Conservation (phyloP, 2,329 filamentous ascomycete genomes). For the Neophaeococcomyces aloes region DNA sequence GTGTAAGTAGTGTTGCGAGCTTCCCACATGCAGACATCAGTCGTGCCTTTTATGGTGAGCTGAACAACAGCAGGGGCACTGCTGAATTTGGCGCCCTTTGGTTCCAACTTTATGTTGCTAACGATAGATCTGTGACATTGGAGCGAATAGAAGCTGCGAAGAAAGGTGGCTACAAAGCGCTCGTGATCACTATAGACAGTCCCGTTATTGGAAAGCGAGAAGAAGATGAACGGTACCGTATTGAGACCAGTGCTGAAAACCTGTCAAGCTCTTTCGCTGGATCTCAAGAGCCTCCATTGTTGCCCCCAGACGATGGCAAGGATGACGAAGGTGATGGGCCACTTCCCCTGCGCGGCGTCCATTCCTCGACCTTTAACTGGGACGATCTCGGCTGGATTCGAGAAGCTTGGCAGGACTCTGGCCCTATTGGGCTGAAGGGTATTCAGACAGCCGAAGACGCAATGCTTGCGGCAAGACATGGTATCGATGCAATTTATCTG, state of each 20-base stretch:
- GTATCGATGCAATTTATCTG: slow-evolving; percentile 44
- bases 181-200: slow-evolving; percentile 22
- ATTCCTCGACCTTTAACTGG: slow-evolving; percentile 45
- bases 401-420: slow-evolving; percentile 33
- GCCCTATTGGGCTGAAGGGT: slow-evolving; percentile 47
- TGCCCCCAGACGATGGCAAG: slow-evolving; percentile 29
- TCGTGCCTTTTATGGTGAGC: slow-evolving; percentile 7
- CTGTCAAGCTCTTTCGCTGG: too few species aligned
- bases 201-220: slow-evolving; percentile 43
- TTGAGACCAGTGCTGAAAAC: slow-evolving; percentile 23
- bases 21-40: slow-evolving; percentile 26
- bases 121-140: slow-evolving; percentile 38
- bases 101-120: slow-evolving; percentile 45
- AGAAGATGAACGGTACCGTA: slow-evolving; percentile 45
- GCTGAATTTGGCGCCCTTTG: too few species aligned
- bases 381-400: slow-evolving; percentile 44
- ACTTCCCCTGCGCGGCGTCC: slow-evolving; percentile 40
- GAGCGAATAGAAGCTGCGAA: slow-evolving; percentile 32
- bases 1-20: slow-evolving; percentile 28
- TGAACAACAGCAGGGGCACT: slow-evolving; percentile 5
- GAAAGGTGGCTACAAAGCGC: slow-evolving; percentile 12
- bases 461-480: slow-evolving; percentile 38
- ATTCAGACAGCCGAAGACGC: slow-evolving; percentile 48
- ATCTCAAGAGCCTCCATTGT: slow-evolving; percentile 8
- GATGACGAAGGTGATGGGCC: slow-evolving; percentile 31